A percentile compares a stretch with the other conserved stretches of the same genome.
phyloP scores from a whole-genome alignment of 768 basidiomycete species.

The Fistulinella prunicolor region DNA sequence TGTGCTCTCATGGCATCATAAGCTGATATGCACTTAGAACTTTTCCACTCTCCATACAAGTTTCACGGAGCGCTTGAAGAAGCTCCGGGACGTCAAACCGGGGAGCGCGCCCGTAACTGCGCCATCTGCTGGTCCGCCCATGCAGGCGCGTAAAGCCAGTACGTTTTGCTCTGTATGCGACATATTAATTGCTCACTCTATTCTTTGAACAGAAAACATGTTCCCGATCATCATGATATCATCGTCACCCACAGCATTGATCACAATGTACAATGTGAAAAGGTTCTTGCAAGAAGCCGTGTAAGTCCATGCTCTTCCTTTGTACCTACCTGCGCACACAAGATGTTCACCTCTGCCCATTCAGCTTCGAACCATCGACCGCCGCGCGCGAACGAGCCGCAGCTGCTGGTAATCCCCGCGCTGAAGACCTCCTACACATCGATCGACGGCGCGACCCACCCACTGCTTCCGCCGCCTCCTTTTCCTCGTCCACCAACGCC shows the following conservation, averaged over 20 bases:
- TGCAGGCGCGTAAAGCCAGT: slow-evolving; percentile 71
- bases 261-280: slow-evolving; percentile 98
- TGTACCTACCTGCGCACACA: neutral
- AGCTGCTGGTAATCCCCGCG: slow-evolving; percentile 65
- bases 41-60: slow-evolving; percentile 66
- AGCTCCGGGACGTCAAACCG: slow-evolving; percentile 63
- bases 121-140: slow-evolving; percentile 34
- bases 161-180: slow-evolving; percentile 33
- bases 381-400: slow-evolving; percentile 67
- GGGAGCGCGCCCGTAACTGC: slow-evolving; percentile 40
- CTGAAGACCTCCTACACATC: slow-evolving; percentile 85
- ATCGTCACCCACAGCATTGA: slow-evolving; percentile 85
- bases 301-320: slow-evolving; percentile 39
- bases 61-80: slow-evolving; percentile 77
- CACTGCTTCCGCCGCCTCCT: slow-evolving; percentile 23
- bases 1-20: neutral
- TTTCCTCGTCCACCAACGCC: slow-evolving; percentile 11
- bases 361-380: slow-evolving; percentile 71
- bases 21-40: slow-evolving; percentile 51
- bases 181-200: too few relatives aligned
- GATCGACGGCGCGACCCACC: slow-evolving; percentile 71
- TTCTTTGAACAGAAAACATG: slow-evolving; percentile 51
- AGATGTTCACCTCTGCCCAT: neutral
- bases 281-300: slow-evolving; percentile 87
- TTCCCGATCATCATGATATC: slow-evolving; percentile 98